Evolutionary conservation across 148 eudicot genomes (phyloP), one percentile per base, ranked within the genome.

Genomic region (Vaccinium macrocarpon): DNA sequence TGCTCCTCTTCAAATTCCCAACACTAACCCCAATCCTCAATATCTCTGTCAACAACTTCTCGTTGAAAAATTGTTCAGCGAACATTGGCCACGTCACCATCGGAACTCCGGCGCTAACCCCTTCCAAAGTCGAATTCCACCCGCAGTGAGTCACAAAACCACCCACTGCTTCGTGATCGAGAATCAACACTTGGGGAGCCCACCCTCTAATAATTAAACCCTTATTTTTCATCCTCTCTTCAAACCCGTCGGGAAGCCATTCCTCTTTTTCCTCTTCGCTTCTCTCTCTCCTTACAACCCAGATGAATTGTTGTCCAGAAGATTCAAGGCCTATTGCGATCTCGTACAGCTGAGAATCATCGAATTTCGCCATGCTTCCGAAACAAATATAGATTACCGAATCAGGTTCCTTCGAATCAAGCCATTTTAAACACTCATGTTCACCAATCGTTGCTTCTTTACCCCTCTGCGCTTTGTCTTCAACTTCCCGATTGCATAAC

Each of bases 391-490:
- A 93, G 8, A 92, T 51, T 1, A 94, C 97, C 0, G 95, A 91
- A 53, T 85, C 82, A 6, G 92, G 89, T 64, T 83, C 79, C 83
- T 88, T 92, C 0, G 92, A 89, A 68, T 91, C 81, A 1, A 94
- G 92, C 98, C 98, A 94, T 59, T 87, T 85, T 77, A 92, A 50
- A 75, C 91, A 92, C 23, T 86, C 92, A 0, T 91, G 83, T 16
- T 90, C 86, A 79, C 88, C 90, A 1, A 92, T 84, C 1, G 86
- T 35, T 7, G 88, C 82, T 61, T 82, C 27, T 72, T 87, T 88
- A n/a, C 93, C 91, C 84, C 93, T 85, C 49, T 83, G 86, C 2
- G 82, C 88, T 57, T 85, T 91, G 19, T 85, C 92, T 53, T 87
- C 82, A 0, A 59, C 52, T 11, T 76, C 84, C 70, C 78, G 82